phyloP scores from a whole-genome alignment of 2,329 filamentous ascomycete species.

The Cadophora sp. region DNA sequence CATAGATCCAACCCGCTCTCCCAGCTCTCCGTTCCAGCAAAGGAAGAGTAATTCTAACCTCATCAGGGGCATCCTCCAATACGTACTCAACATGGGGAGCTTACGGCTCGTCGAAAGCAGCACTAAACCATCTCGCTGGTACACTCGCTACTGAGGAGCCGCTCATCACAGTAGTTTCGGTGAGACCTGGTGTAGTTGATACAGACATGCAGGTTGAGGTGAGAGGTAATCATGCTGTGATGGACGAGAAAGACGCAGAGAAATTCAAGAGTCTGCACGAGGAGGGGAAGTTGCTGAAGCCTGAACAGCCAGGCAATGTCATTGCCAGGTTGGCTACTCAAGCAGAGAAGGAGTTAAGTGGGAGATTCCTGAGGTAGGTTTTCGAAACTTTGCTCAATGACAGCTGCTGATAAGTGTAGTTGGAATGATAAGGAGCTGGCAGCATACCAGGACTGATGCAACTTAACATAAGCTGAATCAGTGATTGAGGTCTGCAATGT shows the following conservation, averaged over 20 bases:
- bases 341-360: conserved; percentile 72
- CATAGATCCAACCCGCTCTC: conserved; percentile 73
- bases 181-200: conserved; percentile 83
- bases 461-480: neutral
- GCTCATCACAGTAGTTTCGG: conserved; percentile 72
- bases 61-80: conserved; percentile 75
- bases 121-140: conserved; percentile 77
- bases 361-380: conserved; percentile 74
- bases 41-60: conserved; percentile 79
- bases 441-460: conserved; percentile 54
- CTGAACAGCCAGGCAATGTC: conserved; percentile 84
- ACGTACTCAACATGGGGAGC: conserved; percentile 77
- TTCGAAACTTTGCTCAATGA: neutral
- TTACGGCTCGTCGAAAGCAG: conserved; percentile 85
- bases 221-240: conserved; percentile 68
- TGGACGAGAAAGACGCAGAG: conserved; percentile 62
- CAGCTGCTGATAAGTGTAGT: conserved; percentile 47
- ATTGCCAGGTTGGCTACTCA: conserved; percentile 79
- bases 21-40: conserved; percentile 70
- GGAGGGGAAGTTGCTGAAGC: conserved; percentile 74
- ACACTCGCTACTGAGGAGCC: conserved; percentile 81
- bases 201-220: conserved; percentile 91
- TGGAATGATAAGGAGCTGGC: conserved; percentile 61
- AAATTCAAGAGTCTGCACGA: conserved; percentile 75
- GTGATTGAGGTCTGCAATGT: too few relatives aligned